Conservation (phyloP, 768 basidiomycete species). For the Tricholoma sp. region DNA sequence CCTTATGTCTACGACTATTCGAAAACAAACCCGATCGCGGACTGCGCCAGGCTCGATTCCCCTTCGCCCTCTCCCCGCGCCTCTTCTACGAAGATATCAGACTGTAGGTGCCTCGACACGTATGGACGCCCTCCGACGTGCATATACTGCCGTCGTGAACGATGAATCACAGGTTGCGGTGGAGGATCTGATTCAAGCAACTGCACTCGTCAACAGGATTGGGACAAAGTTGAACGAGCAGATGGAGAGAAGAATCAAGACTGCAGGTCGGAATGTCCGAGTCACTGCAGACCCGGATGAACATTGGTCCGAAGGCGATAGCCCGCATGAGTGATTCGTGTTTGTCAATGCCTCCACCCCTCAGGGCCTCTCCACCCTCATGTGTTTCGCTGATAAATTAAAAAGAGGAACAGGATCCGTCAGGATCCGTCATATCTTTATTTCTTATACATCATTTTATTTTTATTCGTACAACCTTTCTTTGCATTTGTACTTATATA, state of each 20-base stretch:
- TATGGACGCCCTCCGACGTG: slow-evolving; percentile 38
- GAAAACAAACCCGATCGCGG: slow-evolving; percentile 2
- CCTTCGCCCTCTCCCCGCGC: slow-evolving; percentile 4
- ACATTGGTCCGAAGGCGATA: no score
- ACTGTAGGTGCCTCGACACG: slow-evolving; percentile 36
- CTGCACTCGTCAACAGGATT: slow-evolving; percentile 40
- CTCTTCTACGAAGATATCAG: slow-evolving; percentile 30
- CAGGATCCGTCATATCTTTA: no score
- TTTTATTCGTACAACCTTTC: no score
- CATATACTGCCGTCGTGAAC: slow-evolving; percentile 36
- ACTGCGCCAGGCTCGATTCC: slow-evolving; percentile 4
- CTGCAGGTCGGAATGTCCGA: background rate
- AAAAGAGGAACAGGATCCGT: no score
- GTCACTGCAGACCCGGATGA: background rate
- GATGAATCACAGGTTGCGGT: slow-evolving; percentile 45
- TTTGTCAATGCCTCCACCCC: no score
- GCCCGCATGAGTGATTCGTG: background rate
- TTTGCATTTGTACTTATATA: no score
- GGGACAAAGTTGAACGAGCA: slow-evolving; percentile 41
- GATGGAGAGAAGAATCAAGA: slow-evolving; percentile 30
- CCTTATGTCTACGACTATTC: background rate
- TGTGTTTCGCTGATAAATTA: no score
- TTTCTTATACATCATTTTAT: no score
- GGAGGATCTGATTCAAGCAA: slow-evolving; percentile 44
- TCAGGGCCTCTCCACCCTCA: no score